Evolutionary conservation across 2,329 filamentous ascomycete species (phyloP), one percentile per base, ranked within the genome.

Genomic region (Rhynchosporium graminicola): DNA sequence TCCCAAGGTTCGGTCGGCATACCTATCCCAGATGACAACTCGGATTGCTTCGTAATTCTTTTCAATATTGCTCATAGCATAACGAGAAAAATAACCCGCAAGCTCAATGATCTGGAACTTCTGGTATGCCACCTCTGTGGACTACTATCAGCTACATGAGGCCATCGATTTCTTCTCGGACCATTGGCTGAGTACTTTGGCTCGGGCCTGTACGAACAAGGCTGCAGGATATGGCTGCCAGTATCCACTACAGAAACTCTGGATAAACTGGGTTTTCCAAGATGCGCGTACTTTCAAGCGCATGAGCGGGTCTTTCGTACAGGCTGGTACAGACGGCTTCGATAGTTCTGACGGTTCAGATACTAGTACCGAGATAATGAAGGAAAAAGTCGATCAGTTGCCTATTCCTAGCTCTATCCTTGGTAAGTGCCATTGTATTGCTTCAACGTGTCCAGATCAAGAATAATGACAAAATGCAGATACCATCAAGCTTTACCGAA

Each of bases 121-220:
- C 20, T 57, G 60, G 43, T 55, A 2, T 33, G 42, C 63, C 10
- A 51, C 50, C n/a, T 29, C 61, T 28, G 59, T 63, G 1, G 57
- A 65, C n/a, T 61, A 61, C n/a, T 65, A 65, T 45, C 57, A 65
- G 15, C 48, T 65, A 38, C 43, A 50, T 13, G 63, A 65, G 28
- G 48, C 43, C 2, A 29, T 57, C 2, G 60, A 64, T 13, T 10
- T 60, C 1, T 64, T 52, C n/a, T 52, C 33, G 1, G 50, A 52
- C 7, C 26, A 2, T 6, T 52, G 50, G 50, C 12, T 52, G 12
- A n/a, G n/a, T 10, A 12, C 36, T 15, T 40, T 33, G 8, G 20
- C 31, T 12, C n/a, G 50, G 7, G 20, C 20, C 20, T 20, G 20
- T 20, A 20, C 20, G 20, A 20, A 20, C 20, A 20, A 20, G 20